These are phyloP conservation scores for Nematodospora valgi DNA, from an alignment of 805 yeast genomes.

Conservation along the genomic window DNA sequence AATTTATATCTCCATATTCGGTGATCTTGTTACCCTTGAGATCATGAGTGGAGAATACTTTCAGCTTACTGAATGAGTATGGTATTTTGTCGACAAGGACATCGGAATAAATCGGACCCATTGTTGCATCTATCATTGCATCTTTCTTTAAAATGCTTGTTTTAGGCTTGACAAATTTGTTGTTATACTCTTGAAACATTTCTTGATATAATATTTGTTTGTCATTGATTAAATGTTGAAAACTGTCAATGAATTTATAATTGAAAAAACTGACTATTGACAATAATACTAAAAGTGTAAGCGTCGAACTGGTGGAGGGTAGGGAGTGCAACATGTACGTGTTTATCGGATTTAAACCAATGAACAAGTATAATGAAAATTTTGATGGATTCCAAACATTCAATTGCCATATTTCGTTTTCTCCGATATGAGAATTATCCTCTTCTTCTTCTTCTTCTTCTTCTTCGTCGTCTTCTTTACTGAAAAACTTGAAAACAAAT, in stretches of 20 bases:
- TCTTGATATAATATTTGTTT: conserved; percentile 59
- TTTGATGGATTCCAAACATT: conserved; percentile 66
- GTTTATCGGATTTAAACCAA: conserved; percentile 59
- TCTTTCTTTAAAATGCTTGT: conserved; percentile 52
- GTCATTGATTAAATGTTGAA: conserved; percentile 50
- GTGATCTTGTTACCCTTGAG: conserved; percentile 29
- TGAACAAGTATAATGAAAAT: conserved; percentile 49
- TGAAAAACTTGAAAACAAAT: conserved; percentile 3
- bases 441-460: conserved; percentile 16
- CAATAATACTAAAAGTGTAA: conserved; percentile 27
- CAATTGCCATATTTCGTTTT: conserved; percentile 48
- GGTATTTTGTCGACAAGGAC: conserved; percentile 20
- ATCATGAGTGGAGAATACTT: conserved; percentile 53
- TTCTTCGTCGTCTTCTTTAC: conserved; percentile 5
- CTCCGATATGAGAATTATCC: conserved; percentile 12
- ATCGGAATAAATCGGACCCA: conserved; percentile 24
- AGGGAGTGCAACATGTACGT: conserved; percentile 39
- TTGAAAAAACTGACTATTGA: conserved; percentile 24
- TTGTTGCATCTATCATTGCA: conserved; percentile 58
- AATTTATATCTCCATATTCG: conserved; percentile 12
- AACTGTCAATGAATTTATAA: conserved; percentile 42
- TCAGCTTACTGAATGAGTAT: conserved; percentile 30
- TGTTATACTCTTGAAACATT: conserved; percentile 58
- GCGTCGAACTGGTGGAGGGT: conserved; percentile 17
- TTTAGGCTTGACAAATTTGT: conserved; percentile 60